These are phyloP conservation scores for Penicillium argentinense DNA, from an alignment of 495 filamentous ascomycete genomes.

Conservation along the genomic window DNA sequence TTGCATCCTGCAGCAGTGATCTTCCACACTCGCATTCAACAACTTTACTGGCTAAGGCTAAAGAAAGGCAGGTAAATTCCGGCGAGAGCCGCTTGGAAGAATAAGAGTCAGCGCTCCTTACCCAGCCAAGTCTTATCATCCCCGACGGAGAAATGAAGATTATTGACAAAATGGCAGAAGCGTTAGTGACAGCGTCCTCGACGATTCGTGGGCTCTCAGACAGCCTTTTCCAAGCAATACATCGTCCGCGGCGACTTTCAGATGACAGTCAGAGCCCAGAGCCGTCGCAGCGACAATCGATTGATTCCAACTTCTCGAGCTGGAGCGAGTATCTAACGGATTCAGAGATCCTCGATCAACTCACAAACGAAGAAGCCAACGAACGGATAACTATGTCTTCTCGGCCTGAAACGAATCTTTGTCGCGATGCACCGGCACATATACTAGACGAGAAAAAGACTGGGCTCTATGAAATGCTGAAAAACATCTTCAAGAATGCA, in stretches of 20 bases:
- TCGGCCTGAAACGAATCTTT: not conserved
- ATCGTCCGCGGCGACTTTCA: not conserved
- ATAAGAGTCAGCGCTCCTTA: not conserved
- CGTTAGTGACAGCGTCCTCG: not conserved
- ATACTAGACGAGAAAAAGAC: not conserved
- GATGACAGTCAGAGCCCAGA: too few species aligned
- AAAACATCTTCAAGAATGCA: not conserved
- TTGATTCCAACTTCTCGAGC: too few species aligned
- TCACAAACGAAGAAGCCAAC: not conserved
- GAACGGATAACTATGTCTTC: not conserved
- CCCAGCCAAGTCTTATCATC: not conserved
- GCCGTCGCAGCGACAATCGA: too few species aligned
- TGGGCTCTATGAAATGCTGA: constrained; percentile 1
- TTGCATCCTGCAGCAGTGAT: too few species aligned
- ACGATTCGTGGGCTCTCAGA: not conserved
- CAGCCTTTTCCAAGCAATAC: not conserved
- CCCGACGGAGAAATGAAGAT: too few species aligned
- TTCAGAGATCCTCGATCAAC: not conserved
- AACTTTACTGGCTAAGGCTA: too few species aligned
- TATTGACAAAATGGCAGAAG: not conserved
- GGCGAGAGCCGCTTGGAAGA: too few species aligned
- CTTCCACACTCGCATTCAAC: too few species aligned
- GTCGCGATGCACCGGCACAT: too few species aligned
- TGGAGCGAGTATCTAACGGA: not conserved
- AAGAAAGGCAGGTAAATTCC: too few species aligned